Base-by-base conservation (phyloP, 352 stramenopile species). In the Phytophthora ramorum region DNA sequence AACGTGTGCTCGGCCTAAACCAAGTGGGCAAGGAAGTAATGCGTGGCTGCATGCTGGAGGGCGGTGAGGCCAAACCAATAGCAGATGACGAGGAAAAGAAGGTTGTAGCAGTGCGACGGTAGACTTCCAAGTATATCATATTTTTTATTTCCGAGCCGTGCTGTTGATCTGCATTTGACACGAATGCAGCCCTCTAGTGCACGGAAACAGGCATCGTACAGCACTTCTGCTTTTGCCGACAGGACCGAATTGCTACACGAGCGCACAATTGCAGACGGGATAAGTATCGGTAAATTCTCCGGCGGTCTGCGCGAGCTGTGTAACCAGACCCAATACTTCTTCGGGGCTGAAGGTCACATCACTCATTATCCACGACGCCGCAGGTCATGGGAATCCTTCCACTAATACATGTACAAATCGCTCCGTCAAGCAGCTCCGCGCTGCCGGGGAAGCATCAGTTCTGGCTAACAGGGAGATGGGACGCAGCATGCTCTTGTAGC, bases 1-100 rank as follows among this genome's bases (percentile, higher is more conserved):
- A 65, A 47, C 71, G 78, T 20, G 63, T 71, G 19, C 69, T 87
- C 12, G 76, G 76, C 26, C 16, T 74, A 30, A 74, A 71, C 32
- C 52, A 69, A 75, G 49, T 71, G 48, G 71, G 53, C 17, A 58
- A 75, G 14, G 22, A 63, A 54, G 12, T 55, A 12, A 46, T 19
- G 4, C 26, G 26, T 32, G 26, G 26, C 4, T 1, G 7, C 19
- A 14, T 12, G 26, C 20, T 22, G 14, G 32, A 12, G 16, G 44
- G 37, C 7, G n/a, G 19, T 35, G 20, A 63, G 10, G 20, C 20
- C 10, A 47, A 24, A 34, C 24, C 34, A 41, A 20, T 22, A 57
- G 47, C 20, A 44, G 43, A 10, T 20, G 22, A 24, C 20, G 49
- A 55, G n/a, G 50, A 65, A n/a, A 32, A 58, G 22, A 24, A 24